phyloP scores from a whole-genome alignment of 2,329 filamentous ascomycete species.

The Didymella segeticola region DNA sequence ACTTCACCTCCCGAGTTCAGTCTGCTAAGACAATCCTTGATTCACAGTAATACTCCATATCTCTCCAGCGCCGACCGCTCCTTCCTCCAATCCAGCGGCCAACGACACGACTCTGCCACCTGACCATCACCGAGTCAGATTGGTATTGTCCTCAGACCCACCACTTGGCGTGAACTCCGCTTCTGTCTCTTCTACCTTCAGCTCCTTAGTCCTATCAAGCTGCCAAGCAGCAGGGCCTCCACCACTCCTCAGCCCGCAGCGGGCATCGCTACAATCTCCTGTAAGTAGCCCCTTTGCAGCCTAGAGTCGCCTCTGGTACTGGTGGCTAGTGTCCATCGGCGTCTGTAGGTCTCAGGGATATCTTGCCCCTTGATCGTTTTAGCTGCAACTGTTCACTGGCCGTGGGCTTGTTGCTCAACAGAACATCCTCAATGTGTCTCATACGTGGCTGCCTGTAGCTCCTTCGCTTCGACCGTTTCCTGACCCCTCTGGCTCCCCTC shows the following conservation, averaged over 20 bases:
- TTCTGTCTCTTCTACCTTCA: not conserved
- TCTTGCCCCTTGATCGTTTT: not conserved
- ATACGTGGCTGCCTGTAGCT: not conserved
- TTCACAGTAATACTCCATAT: slow-evolving; percentile 40
- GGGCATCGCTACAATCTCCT: not conserved
- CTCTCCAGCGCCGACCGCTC: slow-evolving; percentile 25
- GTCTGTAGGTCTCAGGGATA: not conserved
- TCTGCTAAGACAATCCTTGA: slow-evolving; percentile 28
- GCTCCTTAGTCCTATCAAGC: not conserved
- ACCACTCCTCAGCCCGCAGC: not conserved
- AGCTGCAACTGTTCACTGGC: not conserved
- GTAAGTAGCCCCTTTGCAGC: not conserved
- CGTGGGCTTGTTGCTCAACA: not conserved
- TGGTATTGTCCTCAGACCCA: slow-evolving; percentile 8
- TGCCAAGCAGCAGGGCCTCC: not conserved
- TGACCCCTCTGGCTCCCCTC: too few relatives aligned
- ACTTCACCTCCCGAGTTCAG: not conserved
- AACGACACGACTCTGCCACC: slow-evolving; percentile 23
- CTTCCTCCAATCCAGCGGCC: slow-evolving; percentile 23
- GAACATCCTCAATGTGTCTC: not conserved
- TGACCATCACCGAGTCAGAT: slow-evolving; percentile 22
- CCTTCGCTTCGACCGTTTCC: not conserved
- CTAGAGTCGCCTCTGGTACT: not conserved
- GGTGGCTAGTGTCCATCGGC: not conserved
- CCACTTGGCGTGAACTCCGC: slow-evolving; percentile 1